phyloP scores from a whole-genome alignment of 768 basidiomycete genomes.

The Termitomyces sp. region DNA sequence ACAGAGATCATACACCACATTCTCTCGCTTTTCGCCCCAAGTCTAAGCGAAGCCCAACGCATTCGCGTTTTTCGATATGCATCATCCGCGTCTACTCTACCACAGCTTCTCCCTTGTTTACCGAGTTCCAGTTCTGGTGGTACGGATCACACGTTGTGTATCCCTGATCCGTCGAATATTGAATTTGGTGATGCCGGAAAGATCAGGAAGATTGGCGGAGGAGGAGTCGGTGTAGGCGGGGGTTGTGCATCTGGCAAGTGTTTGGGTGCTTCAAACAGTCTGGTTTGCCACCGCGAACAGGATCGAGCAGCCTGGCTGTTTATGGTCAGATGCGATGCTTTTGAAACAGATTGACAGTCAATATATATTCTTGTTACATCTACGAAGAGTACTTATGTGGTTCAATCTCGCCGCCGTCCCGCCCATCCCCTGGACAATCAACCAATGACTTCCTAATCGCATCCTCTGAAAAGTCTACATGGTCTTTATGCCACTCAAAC shows the following conservation, averaged over 20 bases:
- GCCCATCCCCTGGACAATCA: too few species aligned
- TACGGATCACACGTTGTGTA: constrained; percentile 14
- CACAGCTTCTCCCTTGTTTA: constrained; percentile 22
- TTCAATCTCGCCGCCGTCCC: neutral
- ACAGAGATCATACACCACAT: constrained; percentile 55
- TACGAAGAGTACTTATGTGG: neutral
- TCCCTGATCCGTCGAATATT: constrained; percentile 33
- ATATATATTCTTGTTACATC: neutral
- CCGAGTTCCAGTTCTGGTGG: neutral
- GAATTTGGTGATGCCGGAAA: constrained; percentile 6
- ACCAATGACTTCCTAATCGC: neutral
- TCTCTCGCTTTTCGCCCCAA: constrained; percentile 55
- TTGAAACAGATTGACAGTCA: constrained; percentile 26
- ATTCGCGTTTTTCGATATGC: constrained; percentile 52
- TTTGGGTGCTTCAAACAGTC: constrained; percentile 33
- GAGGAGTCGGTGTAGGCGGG: constrained; percentile 20
- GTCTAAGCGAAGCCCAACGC: constrained; percentile 52
- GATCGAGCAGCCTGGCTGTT: constrained; percentile 46
- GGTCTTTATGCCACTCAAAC: neutral
- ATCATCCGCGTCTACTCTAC: constrained; percentile 42
- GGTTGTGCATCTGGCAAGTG: constrained; percentile 32
- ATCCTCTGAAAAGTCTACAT: neutral
- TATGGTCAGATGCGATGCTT: constrained; percentile 41
- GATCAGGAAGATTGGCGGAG: constrained; percentile 8
- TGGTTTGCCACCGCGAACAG: constrained; percentile 37